phyloP scores from a whole-genome alignment of 1,139 yeast species.

The Nakaseomyces uthaithaninus region DNA sequence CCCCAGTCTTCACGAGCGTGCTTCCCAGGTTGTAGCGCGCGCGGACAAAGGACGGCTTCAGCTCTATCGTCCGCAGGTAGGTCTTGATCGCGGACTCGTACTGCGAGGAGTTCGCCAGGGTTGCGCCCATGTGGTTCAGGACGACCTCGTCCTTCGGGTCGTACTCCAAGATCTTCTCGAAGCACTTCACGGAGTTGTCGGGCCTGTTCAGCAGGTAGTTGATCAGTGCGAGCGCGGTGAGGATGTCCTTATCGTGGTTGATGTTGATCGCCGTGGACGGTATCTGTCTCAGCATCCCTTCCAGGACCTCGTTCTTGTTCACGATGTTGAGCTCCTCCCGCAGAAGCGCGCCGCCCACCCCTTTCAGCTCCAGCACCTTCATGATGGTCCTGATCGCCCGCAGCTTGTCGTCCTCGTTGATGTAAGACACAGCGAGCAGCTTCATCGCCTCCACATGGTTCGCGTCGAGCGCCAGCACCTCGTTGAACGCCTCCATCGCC shows the following conservation, averaged over 20 bases:
- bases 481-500: constrained; percentile 4
- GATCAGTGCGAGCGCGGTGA: constrained; percentile 3
- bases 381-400: neutral
- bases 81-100: constrained; percentile 5
- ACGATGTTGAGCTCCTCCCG: neutral
- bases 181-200: constrained; percentile 2
- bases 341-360: neutral
- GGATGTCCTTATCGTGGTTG: constrained; percentile 3
- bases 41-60: constrained; percentile 6
- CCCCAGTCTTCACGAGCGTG: constrained; percentile 5
- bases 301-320: neutral
- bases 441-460: constrained; percentile 5
- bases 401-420: constrained; percentile 3
- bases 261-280: neutral
- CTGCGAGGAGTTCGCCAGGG: constrained; percentile 6
- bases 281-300: neutral
- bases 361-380: neutral
- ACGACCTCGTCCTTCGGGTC: constrained; percentile 3
- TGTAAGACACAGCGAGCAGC: constrained; percentile 3
- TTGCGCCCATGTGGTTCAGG: constrained; percentile 7
- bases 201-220: constrained; percentile 4
- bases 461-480: constrained; percentile 5
- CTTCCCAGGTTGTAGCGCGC: constrained; percentile 7
- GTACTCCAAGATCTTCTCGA: constrained; percentile 1
- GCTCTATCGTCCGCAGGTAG: constrained; percentile 1